Base-by-base conservation (phyloP, 2,329 filamentous ascomycete genomes). In the Canariomyces notabilis region DNA sequence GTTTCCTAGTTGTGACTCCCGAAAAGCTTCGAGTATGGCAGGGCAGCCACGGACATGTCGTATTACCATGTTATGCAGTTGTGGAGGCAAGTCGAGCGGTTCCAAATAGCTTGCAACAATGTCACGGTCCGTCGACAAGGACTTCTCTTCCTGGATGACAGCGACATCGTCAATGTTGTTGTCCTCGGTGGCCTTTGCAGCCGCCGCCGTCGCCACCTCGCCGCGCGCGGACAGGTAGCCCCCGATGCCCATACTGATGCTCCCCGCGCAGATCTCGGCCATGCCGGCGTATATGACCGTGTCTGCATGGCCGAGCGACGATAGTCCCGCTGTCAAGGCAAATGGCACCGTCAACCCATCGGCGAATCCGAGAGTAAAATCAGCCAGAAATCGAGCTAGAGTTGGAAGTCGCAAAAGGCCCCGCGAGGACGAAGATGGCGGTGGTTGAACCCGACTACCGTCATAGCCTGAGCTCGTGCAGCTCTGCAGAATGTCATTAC, bases 311-410 rank as follows among this genome's bases (percentile, higher is more conserved):
- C 79, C 79, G 9, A 83, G 66, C 4, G 75, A 75, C n/a, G 76
- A 78, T 3, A 89, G 69, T 3, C 85, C 84, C 1, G 85, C 83
- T 0, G 83, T 87, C 11, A 88, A 68, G 18, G 85, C 85, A 57
- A 89, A 88, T 0, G 85, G 85, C 0, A 88, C 85, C 0, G 84
- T 88, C 49, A 89, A 68, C 12, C 85, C 85, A 65, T 89, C 85
- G 0, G 84, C 80, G 52, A 88, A 80, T 19, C 85, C 85, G 50
- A 88, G 37, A 2, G 37, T 40, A 6, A 40, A 40, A 12, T 40
- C 37, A 18, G 37, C 26, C 9, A 40, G 16, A 3, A 40, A 40
- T 16, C 37, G 37, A 18, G 14, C 8, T 15, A 18, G 23, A 7
- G 22, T 31, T 32, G 37, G 37, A 38, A 23, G 9, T 23, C 11